A percentile compares a stretch with the other conserved stretches of the same genome.
These are phyloP conservation scores for Knufia fluminis DNA, from an alignment of 2,329 filamentous ascomycete species.

Conservation along the genomic window DNA sequence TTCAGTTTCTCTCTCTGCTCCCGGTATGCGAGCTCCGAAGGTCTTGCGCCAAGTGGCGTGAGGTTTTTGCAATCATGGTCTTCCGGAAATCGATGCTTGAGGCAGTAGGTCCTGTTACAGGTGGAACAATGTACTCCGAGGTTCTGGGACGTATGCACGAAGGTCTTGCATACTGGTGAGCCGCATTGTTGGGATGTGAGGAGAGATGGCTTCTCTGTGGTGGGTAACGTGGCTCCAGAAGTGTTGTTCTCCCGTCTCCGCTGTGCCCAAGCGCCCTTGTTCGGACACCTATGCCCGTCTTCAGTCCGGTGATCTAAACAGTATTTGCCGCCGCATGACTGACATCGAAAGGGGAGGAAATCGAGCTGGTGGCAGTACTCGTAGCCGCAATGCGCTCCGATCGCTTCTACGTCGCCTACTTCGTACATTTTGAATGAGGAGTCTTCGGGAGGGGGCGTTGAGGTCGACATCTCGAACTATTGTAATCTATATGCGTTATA, in stretches of 20 bases:
- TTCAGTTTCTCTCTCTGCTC: conserved; percentile 50
- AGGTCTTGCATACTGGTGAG: conserved; percentile 41
- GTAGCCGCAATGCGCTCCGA: conserved; percentile 86
- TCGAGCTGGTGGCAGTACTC: conserved; percentile 89
- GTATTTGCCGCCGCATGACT: conserved; percentile 74
- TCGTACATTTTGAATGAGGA: conserved; percentile 16
- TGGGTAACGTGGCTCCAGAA: conserved; percentile 23
- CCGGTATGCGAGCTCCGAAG: conserved; percentile 16
- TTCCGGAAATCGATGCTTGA: conserved; percentile 43
- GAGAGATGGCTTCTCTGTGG: conserved; percentile 43
- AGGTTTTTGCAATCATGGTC: conserved; percentile 79
- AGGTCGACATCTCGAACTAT: background rate
- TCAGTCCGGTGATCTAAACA: conserved; percentile 93
- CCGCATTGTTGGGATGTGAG: conserved; percentile 46
- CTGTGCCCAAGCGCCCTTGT: conserved; percentile 53
- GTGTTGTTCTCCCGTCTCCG: conserved; percentile 30
- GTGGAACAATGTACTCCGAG: conserved; percentile 42
- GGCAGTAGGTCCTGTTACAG: conserved; percentile 43
- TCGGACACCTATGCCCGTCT: conserved; percentile 60
- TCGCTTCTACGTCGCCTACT: conserved; percentile 68
- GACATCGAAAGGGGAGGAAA: conserved; percentile 90
- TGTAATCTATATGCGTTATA: background rate
- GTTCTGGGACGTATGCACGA: conserved; percentile 43
- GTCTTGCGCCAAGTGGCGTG: conserved; percentile 47
- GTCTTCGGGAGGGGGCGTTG: conserved; percentile 12